Evolutionary conservation across 306 rosid species (phyloP).

Genomic region (Boehmeria nivea): DNA sequence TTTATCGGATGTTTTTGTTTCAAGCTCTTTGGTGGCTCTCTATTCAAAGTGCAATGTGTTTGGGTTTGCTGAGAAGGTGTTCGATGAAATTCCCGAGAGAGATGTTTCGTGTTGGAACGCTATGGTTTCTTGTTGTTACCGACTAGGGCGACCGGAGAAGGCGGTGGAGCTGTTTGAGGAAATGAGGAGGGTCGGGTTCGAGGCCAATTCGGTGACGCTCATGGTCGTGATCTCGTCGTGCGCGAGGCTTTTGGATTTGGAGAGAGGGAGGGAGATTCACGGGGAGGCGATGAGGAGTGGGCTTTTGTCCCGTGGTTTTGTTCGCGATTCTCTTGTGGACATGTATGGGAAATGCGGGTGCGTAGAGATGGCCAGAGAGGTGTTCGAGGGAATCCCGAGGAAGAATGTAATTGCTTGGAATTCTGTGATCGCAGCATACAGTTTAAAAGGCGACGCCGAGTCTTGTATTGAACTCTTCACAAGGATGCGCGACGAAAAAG

Average conservation of each 20-base stretch:
- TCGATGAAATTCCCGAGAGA: slow-evolving; percentile 63
- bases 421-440: slow-evolving; percentile 58
- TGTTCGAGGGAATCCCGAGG: slow-evolving; percentile 57
- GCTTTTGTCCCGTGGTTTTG: slow-evolving; percentile 35
- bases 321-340: slow-evolving; percentile 66
- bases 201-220: slow-evolving; percentile 52
- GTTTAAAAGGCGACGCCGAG: slow-evolving; percentile 56
- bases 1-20: slow-evolving; percentile 49
- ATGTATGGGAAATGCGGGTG: slow-evolving; percentile 84
- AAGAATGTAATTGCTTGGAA: slow-evolving; percentile 75
- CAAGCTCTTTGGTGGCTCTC: slow-evolving; percentile 56
- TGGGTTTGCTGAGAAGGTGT: slow-evolving; percentile 42
- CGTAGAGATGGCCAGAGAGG: slow-evolving; percentile 51
- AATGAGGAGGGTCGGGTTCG: slow-evolving; percentile 57
- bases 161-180: slow-evolving; percentile 43
- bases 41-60: slow-evolving; percentile 59
- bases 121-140: slow-evolving; percentile 66
- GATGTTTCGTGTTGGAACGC: slow-evolving; percentile 86
- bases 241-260: slow-evolving; percentile 65
- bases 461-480: slow-evolving; percentile 56
- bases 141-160: slow-evolving; percentile 44
- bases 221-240: slow-evolving; percentile 54
- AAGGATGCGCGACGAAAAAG: slow-evolving; percentile 57
- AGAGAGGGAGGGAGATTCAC: slow-evolving; percentile 61
- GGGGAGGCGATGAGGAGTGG: slow-evolving; percentile 37